Evolutionary conservation across 176 grass and related monocot genomes (phyloP), one percentile per base, ranked within the genome.

Genomic region (Chrysopogon serrulatus): DNA sequence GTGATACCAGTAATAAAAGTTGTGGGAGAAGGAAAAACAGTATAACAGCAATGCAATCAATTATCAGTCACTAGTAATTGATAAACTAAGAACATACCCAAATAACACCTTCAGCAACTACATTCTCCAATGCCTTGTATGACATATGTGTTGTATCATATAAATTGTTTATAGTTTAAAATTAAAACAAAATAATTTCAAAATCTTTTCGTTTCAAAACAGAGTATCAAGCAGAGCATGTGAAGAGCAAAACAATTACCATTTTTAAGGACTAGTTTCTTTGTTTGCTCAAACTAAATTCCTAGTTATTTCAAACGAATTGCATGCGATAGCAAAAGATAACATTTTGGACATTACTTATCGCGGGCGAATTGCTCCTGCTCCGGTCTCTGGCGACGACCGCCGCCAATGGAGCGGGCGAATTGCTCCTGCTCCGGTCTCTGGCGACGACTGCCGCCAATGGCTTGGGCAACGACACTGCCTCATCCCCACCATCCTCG

Each of bases 331-430:
- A 83, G 35, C 0, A 56, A 82, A 56, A 54, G 45, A 0, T n/a
- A 36, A 47, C 2, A 56, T 65, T 43, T 42, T 83, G 73, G 60
- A 87, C 84, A 79, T 87, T 90, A 90, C 88, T 83, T 90, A 90
- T 90, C 56, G 84, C 84, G 40, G 74, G 84, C 17, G 84, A 87
- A 40, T 87, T 87, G 84, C 88, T 90, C 75, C 80, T 83, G 84
- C 88, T 87, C 33, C 60, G 32, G 27, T 32, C 75, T 42, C 47
- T 51, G 14, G 68, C 47, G n/a, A 90, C 31, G 11, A 75, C 35
- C 0, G 84, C 68, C 0, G 67, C 44, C 73, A 82, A 54, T 3
- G 63, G 83, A n/a, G 82, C 82, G 33, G 71, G 82, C 12, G 82
- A 85, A 31, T 85, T 85, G 82, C 87, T 89, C 71, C 78, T 80